These are phyloP conservation scores for Zymoseptoria ardabiliae DNA, from an alignment of 2,329 filamentous ascomycete genomes.

Conservation along the genomic window DNA sequence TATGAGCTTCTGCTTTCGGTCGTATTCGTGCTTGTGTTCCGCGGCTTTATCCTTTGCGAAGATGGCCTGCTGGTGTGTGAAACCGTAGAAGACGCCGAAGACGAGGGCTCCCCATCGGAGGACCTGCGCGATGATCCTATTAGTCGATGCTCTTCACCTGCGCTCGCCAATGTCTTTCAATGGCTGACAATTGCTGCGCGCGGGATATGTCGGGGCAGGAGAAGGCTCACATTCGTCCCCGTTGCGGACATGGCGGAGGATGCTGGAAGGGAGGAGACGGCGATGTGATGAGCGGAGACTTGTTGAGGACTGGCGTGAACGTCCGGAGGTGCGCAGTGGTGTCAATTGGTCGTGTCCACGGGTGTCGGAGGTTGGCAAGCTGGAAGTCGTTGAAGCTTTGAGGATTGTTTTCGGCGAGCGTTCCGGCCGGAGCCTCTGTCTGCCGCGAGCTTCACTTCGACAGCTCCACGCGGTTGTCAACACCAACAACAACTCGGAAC, in stretches of 20 bases:
- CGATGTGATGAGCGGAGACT: background rate
- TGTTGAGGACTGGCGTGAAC: background rate
- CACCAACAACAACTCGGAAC: background rate
- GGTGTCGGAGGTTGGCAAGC: background rate
- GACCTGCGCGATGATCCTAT: slow-evolving; percentile 54
- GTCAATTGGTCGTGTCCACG: background rate
- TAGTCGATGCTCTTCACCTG: background rate
- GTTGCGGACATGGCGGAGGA: slow-evolving; percentile 37
- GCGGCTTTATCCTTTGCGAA: slow-evolving; percentile 61
- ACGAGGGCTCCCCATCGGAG: slow-evolving; percentile 93
- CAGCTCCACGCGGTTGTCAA: background rate
- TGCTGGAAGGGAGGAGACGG: slow-evolving; percentile 4
- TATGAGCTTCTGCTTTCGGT: slow-evolving; percentile 88
- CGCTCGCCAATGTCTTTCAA: background rate
- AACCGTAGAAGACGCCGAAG: slow-evolving; percentile 87
- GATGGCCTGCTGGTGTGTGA: slow-evolving; percentile 85
- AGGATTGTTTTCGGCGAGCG: background rate
- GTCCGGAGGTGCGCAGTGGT: background rate
- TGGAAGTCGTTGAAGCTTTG: background rate
- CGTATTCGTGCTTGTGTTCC: slow-evolving; percentile 72
- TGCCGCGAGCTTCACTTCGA: background rate
- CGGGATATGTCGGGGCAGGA: slow-evolving; percentile 24
- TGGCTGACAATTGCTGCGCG: slow-evolving; percentile 1
- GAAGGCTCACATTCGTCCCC: slow-evolving; percentile 46
- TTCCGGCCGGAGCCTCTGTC: no score